Evolutionary conservation across 768 basidiomycete genomes (phyloP), one percentile per base, ranked within the genome.

Genomic region (Amanita rubescens): DNA sequence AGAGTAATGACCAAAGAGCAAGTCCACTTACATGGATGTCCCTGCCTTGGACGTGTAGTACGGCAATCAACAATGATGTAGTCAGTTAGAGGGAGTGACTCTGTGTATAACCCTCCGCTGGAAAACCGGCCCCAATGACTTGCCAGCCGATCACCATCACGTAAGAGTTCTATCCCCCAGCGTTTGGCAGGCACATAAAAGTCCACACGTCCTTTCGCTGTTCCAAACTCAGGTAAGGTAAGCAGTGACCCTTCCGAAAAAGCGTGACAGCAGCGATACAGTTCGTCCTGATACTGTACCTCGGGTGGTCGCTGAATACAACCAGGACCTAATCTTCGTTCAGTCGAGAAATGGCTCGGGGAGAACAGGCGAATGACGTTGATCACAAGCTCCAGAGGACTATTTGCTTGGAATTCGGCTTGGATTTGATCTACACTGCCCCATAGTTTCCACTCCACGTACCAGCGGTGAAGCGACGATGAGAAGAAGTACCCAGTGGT

Each of bases 11-110:
- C 39, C 32, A 33, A 52, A 37, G 49, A 35, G 1, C 12, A 15
- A 45, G 51, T 42, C 39, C 34, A 52, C 51, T 52, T 52, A 52
- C 41, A 17, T 52, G 34, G 39, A 44, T 41, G 50, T 51, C 12
- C 25, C 30, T 52, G 8, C 15, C 12, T 2, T n/a, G 27, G 51
- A 33, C 14, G 43, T 8, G 32, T 52, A 27, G 51, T 52, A 19
- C 51, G 51, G 27, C 39, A 52, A 17, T 52, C 51, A 14, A 52
- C 30, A 38, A 43, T 44, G 41, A 52, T 44, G 19, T 43, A 44
- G 30, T 52, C 39, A n/a, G 33, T 25, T 22, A 49, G 33, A 39
- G 33, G 19, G 22, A 34, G n/a, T 22, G 6, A 3, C 33, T n/a
- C 17, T 11, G 2, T 24, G 37, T 35, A 49, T 35, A 24, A 22